These are phyloP conservation scores for Venturiaceae sp. DNA, from an alignment of 2,329 filamentous ascomycete genomes.

Conservation along the genomic window DNA sequence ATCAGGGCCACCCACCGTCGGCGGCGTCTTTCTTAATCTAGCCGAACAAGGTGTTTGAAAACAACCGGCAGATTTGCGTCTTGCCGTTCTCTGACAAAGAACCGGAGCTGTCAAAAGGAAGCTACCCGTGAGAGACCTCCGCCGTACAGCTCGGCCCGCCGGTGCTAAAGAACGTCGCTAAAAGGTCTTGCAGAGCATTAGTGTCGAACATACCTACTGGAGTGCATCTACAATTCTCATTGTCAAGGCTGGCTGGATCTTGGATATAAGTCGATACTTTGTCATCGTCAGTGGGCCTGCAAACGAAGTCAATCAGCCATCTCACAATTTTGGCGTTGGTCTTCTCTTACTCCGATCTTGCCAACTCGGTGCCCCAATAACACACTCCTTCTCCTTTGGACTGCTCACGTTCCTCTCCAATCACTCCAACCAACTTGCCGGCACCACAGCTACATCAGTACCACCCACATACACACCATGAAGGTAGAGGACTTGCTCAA, in stretches of 20 bases:
- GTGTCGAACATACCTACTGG: not conserved
- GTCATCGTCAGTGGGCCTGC: not conserved
- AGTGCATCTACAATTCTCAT: not conserved
- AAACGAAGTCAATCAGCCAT: slow-evolving; percentile 1
- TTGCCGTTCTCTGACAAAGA: not conserved
- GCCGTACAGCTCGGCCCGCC: not conserved
- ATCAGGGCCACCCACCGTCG: not conserved
- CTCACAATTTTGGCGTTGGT: not conserved
- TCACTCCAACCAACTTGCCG: not conserved
- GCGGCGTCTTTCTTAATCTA: not conserved
- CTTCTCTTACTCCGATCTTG: not conserved
- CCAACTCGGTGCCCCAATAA: not conserved
- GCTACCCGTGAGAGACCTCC: not conserved
- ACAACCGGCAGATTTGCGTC: not conserved
- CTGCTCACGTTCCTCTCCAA: not conserved
- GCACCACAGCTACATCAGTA: not conserved
- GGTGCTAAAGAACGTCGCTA: not conserved
- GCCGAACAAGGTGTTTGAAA: not conserved
- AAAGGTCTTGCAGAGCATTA: not conserved
- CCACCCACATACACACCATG: not conserved
- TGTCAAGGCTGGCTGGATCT: not conserved
- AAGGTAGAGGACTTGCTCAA: slow-evolving; percentile 8
- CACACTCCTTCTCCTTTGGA: not conserved
- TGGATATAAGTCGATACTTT: not conserved
- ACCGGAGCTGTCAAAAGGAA: not conserved